These are phyloP conservation scores for Citrullus amarus DNA, from an alignment of 306 rosid species.

Conservation along the genomic window DNA sequence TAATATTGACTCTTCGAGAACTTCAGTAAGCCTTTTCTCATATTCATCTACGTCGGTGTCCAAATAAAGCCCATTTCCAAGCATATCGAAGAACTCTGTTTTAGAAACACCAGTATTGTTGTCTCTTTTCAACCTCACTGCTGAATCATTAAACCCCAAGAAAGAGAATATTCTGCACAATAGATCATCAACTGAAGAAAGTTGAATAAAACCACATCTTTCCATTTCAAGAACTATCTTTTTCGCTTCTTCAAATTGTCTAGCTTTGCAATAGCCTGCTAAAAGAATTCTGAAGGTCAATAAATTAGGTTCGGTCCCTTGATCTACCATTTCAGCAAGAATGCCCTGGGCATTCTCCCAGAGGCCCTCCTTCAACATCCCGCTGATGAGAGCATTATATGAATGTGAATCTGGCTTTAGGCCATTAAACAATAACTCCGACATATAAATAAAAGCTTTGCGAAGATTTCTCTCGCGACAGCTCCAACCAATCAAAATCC, in stretches of 20 bases:
- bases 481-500: conserved; percentile 80
- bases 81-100: conserved; percentile 62
- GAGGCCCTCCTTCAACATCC: conserved; percentile 50
- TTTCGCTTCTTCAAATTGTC: conserved; percentile 55
- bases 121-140: conserved; percentile 70
- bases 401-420: conserved; percentile 36
- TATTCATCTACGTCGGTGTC: conserved; percentile 63
- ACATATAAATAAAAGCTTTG: conserved; percentile 42
- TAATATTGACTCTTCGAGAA: conserved; percentile 50
- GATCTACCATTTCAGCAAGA: conserved; percentile 73
- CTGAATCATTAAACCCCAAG: conserved; percentile 57
- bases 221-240: conserved; percentile 47
- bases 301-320: conserved; percentile 43
- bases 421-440: conserved; percentile 35
- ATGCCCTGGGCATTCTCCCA: conserved; percentile 38
- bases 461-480: conserved; percentile 46
- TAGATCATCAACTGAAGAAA: conserved; percentile 36
- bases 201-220: conserved; percentile 33
- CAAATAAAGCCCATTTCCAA: conserved; percentile 90
- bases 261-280: conserved; percentile 75
- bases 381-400: conserved; percentile 67
- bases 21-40: conserved; percentile 36
- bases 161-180: conserved; percentile 51
- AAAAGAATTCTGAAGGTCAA: conserved; percentile 59
- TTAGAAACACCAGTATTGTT: conserved; percentile 39